Conservation (phyloP, 1,284 basidiomycete genomes). For the Fistulinella staudtii region DNA sequence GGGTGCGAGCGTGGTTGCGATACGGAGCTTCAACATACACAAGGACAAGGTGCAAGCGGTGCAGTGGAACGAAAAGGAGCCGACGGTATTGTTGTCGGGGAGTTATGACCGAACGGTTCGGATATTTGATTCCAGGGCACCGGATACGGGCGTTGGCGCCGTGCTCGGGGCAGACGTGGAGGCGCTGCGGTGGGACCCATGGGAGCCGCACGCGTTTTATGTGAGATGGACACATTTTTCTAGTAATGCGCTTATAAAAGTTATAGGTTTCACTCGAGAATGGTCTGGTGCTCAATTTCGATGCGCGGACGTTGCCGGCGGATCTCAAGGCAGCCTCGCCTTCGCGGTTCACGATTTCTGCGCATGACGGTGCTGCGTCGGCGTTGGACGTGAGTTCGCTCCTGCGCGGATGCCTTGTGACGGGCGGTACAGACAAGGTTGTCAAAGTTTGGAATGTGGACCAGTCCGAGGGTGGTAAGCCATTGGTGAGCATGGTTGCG, state of each 20-base stretch:
- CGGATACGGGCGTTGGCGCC: constrained; percentile 74
- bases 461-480: constrained; percentile 60
- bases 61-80: constrained; percentile 89
- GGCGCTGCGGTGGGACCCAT: constrained; percentile 93
- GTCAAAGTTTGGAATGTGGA: constrained; percentile 96
- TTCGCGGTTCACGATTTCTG: constrained; percentile 85
- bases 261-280: constrained; percentile 86
- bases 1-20: constrained; percentile 44
- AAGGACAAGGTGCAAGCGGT: constrained; percentile 98
- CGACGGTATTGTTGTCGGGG: constrained; percentile 87
- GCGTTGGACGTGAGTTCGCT: constrained; percentile 90
- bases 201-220: constrained; percentile 84
- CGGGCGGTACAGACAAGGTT: constrained; percentile 90
- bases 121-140: constrained; percentile 89
- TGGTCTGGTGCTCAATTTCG: constrained; percentile 88
- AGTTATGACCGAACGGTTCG: constrained; percentile 92
- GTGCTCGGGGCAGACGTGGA: constrained; percentile 89
- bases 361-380: constrained; percentile 94
- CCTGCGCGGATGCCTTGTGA: constrained; percentile 87
- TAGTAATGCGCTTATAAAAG: constrained; percentile 1
- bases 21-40: constrained; percentile 87
- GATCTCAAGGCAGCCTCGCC: constrained; percentile 57
- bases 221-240: constrained; percentile 45
- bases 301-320: constrained; percentile 78
- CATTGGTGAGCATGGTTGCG: constrained; percentile 83